These are phyloP conservation scores for Thymus mandschuricus DNA, from an alignment of 257 asterid species.

Conservation along the genomic window DNA sequence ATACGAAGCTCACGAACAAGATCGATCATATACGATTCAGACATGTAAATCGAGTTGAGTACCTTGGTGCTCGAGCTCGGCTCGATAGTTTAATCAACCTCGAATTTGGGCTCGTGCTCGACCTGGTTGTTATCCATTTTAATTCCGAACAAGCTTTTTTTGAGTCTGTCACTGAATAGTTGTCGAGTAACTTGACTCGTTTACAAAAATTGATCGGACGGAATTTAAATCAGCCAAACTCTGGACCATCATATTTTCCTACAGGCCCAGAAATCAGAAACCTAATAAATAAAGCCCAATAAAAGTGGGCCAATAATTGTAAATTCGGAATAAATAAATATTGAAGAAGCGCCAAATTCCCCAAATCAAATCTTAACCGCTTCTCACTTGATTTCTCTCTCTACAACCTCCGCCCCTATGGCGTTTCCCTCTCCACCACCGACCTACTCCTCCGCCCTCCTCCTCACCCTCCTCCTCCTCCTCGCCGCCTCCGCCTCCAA, in stretches of 20 bases:
- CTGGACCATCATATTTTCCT: background rate
- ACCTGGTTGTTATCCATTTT: no score
- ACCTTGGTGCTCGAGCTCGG: no score
- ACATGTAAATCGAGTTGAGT: no score
- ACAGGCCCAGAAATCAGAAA: background rate
- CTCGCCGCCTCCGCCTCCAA: conserved; percentile 26
- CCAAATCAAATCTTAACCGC: conserved; percentile 27
- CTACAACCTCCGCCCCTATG: conserved; percentile 21
- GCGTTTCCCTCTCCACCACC: conserved; percentile 22
- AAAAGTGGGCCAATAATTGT: background rate
- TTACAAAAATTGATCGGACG: background rate
- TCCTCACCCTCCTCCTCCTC: conserved; percentile 23
- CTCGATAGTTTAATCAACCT: no score
- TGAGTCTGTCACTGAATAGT: no score
- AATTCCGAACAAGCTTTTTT: no score
- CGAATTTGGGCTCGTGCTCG: no score
- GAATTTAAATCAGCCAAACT: background rate
- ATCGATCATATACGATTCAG: no score
- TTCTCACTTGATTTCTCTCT: conserved; percentile 22
- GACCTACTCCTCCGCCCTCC: conserved; percentile 24
- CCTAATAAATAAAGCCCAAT: background rate
- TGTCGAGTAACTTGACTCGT: no score
- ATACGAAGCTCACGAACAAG: no score
- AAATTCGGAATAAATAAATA: background rate
- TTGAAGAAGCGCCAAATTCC: conserved; percentile 16